Evolutionary conservation across 2,329 filamentous ascomycete genomes (phyloP).

Genomic region (Fusarium piperis): DNA sequence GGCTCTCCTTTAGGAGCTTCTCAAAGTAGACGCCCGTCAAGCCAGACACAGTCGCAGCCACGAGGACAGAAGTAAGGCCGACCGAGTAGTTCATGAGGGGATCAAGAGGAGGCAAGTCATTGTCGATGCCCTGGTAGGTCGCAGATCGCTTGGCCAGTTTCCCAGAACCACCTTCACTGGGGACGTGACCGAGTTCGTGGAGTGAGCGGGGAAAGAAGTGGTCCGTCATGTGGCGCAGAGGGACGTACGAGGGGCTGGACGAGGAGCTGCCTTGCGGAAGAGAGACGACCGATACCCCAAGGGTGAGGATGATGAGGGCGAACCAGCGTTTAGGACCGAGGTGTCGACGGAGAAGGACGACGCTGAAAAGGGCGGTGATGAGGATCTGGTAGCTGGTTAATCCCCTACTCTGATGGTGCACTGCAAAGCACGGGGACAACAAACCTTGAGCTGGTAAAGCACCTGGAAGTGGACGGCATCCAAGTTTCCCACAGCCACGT

Average conservation of each 20-base stretch:
- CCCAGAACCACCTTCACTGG: slow-evolving; percentile 28
- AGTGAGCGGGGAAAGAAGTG: slow-evolving; percentile 82
- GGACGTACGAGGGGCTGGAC: slow-evolving; percentile 63
- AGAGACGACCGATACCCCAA: slow-evolving; percentile 87
- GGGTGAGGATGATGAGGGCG: slow-evolving; percentile 79
- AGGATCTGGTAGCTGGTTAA: slow-evolving; percentile 67
- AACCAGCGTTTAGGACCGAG: slow-evolving; percentile 82
- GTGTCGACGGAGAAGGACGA: slow-evolving; percentile 76
- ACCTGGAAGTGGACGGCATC: slow-evolving; percentile 95
- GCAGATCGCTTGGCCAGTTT: slow-evolving; percentile 69
- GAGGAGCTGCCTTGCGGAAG: slow-evolving; percentile 70
- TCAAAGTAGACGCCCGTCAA: slow-evolving; percentile 89
- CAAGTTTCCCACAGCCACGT: slow-evolving; percentile 88
- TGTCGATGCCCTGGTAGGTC: slow-evolving; percentile 88
- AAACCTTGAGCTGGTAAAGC: slow-evolving; percentile 88
- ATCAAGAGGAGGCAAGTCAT: slow-evolving; percentile 60
- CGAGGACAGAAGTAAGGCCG: slow-evolving; percentile 80
- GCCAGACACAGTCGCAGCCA: slow-evolving; percentile 83
- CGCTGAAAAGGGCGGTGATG: slow-evolving; percentile 87
- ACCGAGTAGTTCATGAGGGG: slow-evolving; percentile 78
- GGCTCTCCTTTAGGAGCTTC: slow-evolving; percentile 90
- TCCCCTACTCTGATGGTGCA: not conserved
- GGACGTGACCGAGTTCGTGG: slow-evolving; percentile 74
- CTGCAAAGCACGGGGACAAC: slow-evolving; percentile 9
- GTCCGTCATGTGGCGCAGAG: slow-evolving; percentile 70